Evolutionary conservation across 768 basidiomycete genomes (phyloP).

Genomic region (Boletus speciosus): DNA sequence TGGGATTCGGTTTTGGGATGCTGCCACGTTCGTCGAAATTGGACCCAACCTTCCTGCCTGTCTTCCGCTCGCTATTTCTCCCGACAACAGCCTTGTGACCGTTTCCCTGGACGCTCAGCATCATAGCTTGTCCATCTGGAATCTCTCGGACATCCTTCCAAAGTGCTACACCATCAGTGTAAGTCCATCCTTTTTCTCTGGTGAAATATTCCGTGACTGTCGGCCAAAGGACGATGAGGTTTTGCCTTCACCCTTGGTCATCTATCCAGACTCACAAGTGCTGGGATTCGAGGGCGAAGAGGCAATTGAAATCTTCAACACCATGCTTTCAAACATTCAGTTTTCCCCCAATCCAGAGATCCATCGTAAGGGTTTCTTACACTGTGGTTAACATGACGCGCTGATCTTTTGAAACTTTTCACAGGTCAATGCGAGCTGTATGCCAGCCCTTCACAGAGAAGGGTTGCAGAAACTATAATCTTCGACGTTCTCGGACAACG

Average conservation of each 20-base stretch:
- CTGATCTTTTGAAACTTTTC: neutral
- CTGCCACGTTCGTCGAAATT: constrained; percentile 3
- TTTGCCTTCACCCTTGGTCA: neutral
- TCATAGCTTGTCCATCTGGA: neutral
- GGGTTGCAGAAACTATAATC: neutral
- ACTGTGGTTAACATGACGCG: neutral
- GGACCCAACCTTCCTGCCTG: neutral
- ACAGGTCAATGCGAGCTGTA: neutral
- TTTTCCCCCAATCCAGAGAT: neutral
- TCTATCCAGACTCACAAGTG: neutral
- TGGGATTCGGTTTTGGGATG: constrained; percentile 5
- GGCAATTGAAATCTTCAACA: neutral
- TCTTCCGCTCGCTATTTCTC: constrained; percentile 1
- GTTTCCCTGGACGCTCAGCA: neutral
- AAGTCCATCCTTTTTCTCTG: neutral
- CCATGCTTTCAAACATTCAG: constrained; percentile 1
- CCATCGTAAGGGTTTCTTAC: neutral
- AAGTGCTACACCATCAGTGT: neutral
- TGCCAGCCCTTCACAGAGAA: neutral
- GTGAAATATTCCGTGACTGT: neutral
- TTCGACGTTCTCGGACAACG: neutral
- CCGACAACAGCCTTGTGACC: neutral
- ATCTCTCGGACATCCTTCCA: constrained; percentile 2
- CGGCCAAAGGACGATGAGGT: neutral
- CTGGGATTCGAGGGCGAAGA: neutral